Evolutionary conservation across 1,284 basidiomycete genomes (phyloP).

Genomic region (Ustilago nuda): DNA sequence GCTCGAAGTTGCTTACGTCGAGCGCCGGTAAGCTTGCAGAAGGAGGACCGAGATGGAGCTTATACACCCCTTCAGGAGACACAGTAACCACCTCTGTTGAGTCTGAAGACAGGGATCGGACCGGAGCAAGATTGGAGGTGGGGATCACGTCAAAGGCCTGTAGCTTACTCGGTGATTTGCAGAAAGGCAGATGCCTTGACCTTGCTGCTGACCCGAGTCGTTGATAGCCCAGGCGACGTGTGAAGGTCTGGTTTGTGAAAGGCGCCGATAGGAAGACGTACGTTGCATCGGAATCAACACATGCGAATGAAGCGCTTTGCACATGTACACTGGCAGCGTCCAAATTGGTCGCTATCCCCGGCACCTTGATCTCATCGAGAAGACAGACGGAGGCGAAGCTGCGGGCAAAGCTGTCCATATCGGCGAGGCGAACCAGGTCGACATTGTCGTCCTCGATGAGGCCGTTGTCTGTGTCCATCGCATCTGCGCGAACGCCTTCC

Average conservation of each 20-base stretch:
- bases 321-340: conserved; percentile 10
- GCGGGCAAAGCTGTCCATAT: conserved; percentile 53
- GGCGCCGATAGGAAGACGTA: conserved; percentile 36
- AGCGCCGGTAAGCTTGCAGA: conserved; percentile 12
- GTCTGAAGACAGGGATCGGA: conserved; percentile 9
- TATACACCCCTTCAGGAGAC: not conserved
- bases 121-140: conserved; percentile 5
- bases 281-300: conserved; percentile 12
- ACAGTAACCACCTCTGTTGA: conserved; percentile 24
- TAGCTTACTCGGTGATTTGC: conserved; percentile 24
- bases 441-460: conserved; percentile 22
- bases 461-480: conserved; percentile 17
- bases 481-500: conserved; percentile 22
- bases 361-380: conserved; percentile 52
- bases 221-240: conserved; percentile 33
- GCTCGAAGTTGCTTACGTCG: conserved; percentile 23
- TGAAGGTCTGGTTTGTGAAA: conserved; percentile 27
- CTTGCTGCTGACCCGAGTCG: conserved; percentile 7
- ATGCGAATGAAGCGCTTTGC: conserved; percentile 16
- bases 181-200: conserved; percentile 28
- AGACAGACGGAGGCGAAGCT: conserved; percentile 55
- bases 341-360: not conserved
- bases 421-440: conserved; percentile 35
- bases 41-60: conserved; percentile 40
- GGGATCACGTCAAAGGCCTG: conserved; percentile 12